Conservation (phyloP, 2,329 filamentous ascomycete species). For the Cladophialophora carrionii region DNA sequence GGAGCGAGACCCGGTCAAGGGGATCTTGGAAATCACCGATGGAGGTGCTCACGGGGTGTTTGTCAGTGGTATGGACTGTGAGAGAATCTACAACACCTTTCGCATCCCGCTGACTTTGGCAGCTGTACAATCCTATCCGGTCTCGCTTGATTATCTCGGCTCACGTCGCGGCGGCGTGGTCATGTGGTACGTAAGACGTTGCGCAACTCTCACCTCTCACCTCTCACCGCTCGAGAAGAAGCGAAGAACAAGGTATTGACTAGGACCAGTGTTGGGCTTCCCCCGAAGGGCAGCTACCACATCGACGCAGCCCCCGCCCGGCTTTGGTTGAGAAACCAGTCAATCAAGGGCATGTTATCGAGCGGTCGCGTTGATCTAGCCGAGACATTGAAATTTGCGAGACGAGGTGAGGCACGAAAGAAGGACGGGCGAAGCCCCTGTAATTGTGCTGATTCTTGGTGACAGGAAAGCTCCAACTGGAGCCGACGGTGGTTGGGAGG, state of each 20-base stretch:
- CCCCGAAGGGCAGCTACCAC: slow-evolving; percentile 34
- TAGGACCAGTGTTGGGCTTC: slow-evolving; percentile 46
- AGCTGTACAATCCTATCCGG: slow-evolving; percentile 46
- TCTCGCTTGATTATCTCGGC: slow-evolving; percentile 51
- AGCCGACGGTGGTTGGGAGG: slow-evolving; percentile 35
- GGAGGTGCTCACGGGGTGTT: slow-evolving; percentile 54
- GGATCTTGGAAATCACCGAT: slow-evolving; percentile 51
- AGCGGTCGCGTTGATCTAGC: slow-evolving; percentile 29
- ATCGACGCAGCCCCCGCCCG: slow-evolving; percentile 29
- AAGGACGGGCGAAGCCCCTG: not conserved
- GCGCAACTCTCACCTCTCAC: slow-evolving; percentile 7
- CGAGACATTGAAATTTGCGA: slow-evolving; percentile 33
- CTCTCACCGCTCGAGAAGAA: not conserved
- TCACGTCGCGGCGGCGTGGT: slow-evolving; percentile 54
- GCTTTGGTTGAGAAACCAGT: slow-evolving; percentile 30
- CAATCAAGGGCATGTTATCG: slow-evolving; percentile 30
- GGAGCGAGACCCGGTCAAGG: slow-evolving; percentile 44
- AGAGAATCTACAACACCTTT: not conserved
- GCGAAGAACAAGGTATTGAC: slow-evolving; percentile 2
- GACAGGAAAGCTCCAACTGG: slow-evolving; percentile 35
- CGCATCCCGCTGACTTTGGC: not conserved
- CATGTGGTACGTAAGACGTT: slow-evolving; percentile 49
- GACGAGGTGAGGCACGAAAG: slow-evolving; percentile 25
- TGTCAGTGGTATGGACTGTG: slow-evolving; percentile 41
- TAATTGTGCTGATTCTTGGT: slow-evolving; percentile 8